These are phyloP conservation scores for Pigoraptor vietnamica DNA, from an alignment of 78 protist species.

Conservation along the genomic window DNA sequence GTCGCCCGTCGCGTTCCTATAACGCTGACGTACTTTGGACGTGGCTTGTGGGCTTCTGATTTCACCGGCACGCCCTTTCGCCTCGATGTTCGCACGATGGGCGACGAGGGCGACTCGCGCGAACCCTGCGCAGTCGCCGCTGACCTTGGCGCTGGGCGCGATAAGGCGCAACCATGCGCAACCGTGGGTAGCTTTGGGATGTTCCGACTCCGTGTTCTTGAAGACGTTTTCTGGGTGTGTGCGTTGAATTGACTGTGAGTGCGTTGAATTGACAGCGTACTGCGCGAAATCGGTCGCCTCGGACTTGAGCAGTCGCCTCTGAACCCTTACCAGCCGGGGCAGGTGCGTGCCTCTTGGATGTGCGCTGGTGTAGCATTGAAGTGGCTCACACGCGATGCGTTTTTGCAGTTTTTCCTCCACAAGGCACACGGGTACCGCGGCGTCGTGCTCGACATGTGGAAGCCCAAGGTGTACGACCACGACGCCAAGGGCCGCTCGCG, in stretches of 20 bases:
- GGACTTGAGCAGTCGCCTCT: not conserved
- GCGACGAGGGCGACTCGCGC: not conserved
- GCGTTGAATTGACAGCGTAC: not conserved
- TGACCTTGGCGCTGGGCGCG: too few relatives aligned
- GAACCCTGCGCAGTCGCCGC: too few relatives aligned
- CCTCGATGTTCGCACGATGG: not conserved
- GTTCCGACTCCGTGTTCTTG: too few relatives aligned
- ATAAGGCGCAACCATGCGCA: too few relatives aligned
- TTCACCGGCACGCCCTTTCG: too few relatives aligned
- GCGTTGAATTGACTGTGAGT: too few relatives aligned
- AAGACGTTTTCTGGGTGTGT: not conserved
- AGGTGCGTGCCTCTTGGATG: not conserved
- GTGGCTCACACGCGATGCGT: too few relatives aligned
- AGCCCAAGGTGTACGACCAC: not conserved
- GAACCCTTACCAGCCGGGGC: not conserved
- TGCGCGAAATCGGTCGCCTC: not conserved
- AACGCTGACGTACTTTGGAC: too few relatives aligned
- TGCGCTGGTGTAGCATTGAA: too few relatives aligned
- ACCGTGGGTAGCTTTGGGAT: not conserved
- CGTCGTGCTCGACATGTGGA: not conserved
- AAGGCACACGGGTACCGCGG: not conserved
- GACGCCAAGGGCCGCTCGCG: not conserved
- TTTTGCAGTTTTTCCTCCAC: not conserved
- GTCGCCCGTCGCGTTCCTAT: too few relatives aligned
- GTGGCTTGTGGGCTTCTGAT: too few relatives aligned